Evolutionary conservation across 257 asterid genomes (phyloP).

Genomic region (Linaria vulgaris): DNA sequence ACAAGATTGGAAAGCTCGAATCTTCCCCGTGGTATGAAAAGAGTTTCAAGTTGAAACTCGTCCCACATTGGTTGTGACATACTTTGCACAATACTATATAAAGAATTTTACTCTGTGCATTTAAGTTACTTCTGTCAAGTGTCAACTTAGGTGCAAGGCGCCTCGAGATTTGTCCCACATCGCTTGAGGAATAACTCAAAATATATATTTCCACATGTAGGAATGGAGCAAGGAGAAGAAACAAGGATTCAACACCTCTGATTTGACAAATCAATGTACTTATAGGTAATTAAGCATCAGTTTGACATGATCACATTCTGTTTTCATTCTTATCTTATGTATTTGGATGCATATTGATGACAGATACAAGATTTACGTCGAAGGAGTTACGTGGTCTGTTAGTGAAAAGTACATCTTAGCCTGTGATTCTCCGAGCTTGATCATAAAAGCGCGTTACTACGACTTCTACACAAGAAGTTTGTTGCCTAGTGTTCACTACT

Average conservation of each 20-base stretch:
- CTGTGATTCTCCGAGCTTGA: slow-evolving; percentile 71
- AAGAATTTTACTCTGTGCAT: too few species aligned
- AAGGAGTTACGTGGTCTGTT: slow-evolving; percentile 89
- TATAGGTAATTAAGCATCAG: slow-evolving; percentile 50
- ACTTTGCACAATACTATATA: too few species aligned
- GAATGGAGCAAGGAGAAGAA: slow-evolving; percentile 59
- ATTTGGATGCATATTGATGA: slow-evolving; percentile 10
- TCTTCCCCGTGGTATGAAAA: slow-evolving; percentile 58
- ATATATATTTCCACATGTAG: slow-evolving; percentile 33
- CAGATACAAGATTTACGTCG: slow-evolving; percentile 81
- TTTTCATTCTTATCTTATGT: neutral
- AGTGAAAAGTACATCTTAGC: slow-evolving; percentile 87
- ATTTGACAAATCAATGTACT: slow-evolving; percentile 66
- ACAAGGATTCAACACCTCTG: slow-evolving; percentile 56
- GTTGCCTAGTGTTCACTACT: slow-evolving; percentile 69
- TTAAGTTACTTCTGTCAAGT: too few species aligned
- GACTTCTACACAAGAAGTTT: slow-evolving; percentile 84
- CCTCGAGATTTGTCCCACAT: too few species aligned
- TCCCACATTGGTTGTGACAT: too few species aligned
- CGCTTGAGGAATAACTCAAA: too few species aligned
- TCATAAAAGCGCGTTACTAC: slow-evolving; percentile 53
- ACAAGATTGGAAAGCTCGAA: slow-evolving; percentile 55
- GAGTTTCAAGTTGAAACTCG: neutral
- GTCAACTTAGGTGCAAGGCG: too few species aligned
- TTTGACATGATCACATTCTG: neutral